Evolutionary conservation across 2,329 filamentous ascomycete species (phyloP), one percentile per base, ranked within the genome.

Genomic region (Talaromyces funiculosus): DNA sequence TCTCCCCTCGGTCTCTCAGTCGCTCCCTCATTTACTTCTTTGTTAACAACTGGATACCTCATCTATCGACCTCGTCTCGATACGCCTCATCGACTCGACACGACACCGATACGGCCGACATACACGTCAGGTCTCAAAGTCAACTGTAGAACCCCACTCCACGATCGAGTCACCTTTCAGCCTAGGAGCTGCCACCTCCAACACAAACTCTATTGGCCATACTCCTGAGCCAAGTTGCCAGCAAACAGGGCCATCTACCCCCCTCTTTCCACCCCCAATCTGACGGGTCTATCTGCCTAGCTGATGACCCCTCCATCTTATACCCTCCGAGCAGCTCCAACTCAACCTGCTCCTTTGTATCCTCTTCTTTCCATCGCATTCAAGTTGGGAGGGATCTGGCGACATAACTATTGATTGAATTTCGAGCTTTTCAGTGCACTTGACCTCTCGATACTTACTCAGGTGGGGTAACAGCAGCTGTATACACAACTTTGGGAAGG

Each of bases 241-340:
- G 54, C 54, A 57, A 49, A 38, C 55, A 20, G 42, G 54, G 29
- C 35, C 31, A 24, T 26, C 18, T 24, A 6, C 31, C 35, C 31
- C 33, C 47, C n/a, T n/a, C 51, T 47, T 29, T 29, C 22, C 51
- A 24, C 35, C 31, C 51, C 31, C 10, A 31, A 38, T 12, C 51
- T 35, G 22, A 53, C 51, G 51, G 51, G 20, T 38, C 55, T 58
- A 42, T 51, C 57, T 59, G 45, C 57, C 57, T 59, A 59, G 47
- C 49, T 53, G 18, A n/a, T 16, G 18, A 54, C 20, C 33, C 56
- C 45, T 18, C 45, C 18, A 33, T 40, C 33, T 37, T 51, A 51
- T 58, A 51, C 33, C 12, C 33, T 40, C 20, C 31, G 20, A 38
- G 8, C 4, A 49, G 22, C 45, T 16, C 12, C 31, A 12, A 9